These are phyloP conservation scores for Eucalyptus polybractea DNA, from an alignment of 345 rosid genomes.

Conservation along the genomic window DNA sequence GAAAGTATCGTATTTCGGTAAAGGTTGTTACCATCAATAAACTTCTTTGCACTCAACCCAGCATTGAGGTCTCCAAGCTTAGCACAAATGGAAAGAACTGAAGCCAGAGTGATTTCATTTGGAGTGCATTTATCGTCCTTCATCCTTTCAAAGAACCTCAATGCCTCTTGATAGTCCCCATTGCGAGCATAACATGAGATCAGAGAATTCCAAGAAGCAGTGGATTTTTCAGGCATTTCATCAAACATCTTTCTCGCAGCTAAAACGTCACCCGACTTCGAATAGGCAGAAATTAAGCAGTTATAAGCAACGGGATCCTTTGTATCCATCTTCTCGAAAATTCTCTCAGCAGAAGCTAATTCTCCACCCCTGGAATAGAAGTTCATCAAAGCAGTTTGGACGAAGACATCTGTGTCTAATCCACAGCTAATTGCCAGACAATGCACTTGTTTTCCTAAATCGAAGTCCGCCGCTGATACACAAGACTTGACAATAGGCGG, in stretches of 20 bases:
- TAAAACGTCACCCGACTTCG: not conserved
- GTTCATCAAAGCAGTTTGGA: not conserved
- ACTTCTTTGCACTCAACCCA: not conserved
- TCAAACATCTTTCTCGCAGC: not conserved
- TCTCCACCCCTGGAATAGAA: not conserved
- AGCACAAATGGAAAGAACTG: not conserved
- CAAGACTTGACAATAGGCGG: not conserved
- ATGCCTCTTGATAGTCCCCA: not conserved
- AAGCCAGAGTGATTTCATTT: not conserved
- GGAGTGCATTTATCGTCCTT: not conserved
- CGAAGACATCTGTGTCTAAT: not conserved
- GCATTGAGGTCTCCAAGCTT: not conserved
- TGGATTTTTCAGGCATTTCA: not conserved
- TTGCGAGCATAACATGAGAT: not conserved
- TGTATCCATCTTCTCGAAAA: not conserved
- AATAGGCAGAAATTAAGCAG: not conserved
- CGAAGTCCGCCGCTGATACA: not conserved
- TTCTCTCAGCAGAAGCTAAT: not conserved
- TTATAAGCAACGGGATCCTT: not conserved
- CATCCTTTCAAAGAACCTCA: not conserved
- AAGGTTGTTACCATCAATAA: not conserved
- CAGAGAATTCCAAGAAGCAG: not conserved
- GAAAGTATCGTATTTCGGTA: not conserved
- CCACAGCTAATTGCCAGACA: not conserved
- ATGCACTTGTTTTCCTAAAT: not conserved